Base-by-base conservation (phyloP, 1,139 yeast genomes). In the Debaryomyces nepalensis region DNA sequence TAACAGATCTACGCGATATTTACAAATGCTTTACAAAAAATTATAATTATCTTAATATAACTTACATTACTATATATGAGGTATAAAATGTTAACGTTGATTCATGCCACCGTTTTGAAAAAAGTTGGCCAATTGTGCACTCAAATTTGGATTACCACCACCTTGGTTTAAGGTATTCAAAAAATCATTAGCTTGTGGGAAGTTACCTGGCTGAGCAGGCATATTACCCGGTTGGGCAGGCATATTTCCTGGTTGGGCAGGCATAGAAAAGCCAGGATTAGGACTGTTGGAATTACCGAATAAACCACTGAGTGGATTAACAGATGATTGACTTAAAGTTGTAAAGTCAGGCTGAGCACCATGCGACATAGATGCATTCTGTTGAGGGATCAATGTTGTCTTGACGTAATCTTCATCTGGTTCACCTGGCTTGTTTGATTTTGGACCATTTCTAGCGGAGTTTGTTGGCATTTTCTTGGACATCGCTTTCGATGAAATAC, bases 401-500 rank as follows among this genome's bases (percentile, higher is more conserved):
- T 64, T 70, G 38, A 67, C 74, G 44, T 66, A 69, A 37, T 70
- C 73, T 39, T 73, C 81, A 51, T 75, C 79, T 14, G 77, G 68
- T 52, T 76, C 84, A 49, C 82, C 84, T 4, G 85, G 84, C 56
- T 77, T 78, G 53, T 85, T 85, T 1, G 95, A 85, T 59, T 85
- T 81, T 26, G 95, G 96, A 4, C 95, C 96, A 61, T 85, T 84
- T 66, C 87, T 79, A 5, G 90, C 81, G n/a, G 89, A 82, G 61
- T 88, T 87, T 8, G 93, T 86, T 10, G 95, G 95, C 91, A 86
- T 85, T 59, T 84, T 87, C 64, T 81, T 83, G 4, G 93, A 84
- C 69, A 89, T 89, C 19, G 97, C 93, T 66, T 91, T 91, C 3
- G 97, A 88, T 0, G 96, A 87, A 33, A 90, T 87, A 48, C 97